Base-by-base conservation (phyloP, 305 asterid genomes). In the Fraxinus dipetala region DNA sequence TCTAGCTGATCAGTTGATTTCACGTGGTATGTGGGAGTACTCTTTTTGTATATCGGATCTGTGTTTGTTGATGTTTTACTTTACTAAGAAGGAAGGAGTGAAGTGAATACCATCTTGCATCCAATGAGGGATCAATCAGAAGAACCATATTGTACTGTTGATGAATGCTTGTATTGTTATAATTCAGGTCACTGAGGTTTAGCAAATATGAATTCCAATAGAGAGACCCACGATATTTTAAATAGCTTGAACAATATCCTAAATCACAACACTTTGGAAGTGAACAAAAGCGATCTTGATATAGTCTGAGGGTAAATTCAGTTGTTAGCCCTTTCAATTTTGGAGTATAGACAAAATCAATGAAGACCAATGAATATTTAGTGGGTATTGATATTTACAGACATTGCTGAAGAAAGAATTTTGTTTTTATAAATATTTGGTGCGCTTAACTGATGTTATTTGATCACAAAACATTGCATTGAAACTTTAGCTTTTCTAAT, bases 1-100 rank as follows among this genome's bases (percentile, higher is more conserved):
- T 77, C 91, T 95, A 78, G 96, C 93, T 81, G 85, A 84, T 85
- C 98, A 94, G 87, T 85, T 95, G 87, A 90, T 94, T 85, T 87
- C 96, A 83, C 92, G 79, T 76, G 98, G 98, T 95, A 89, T 84
- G 82, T 80, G 45, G 78, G 36, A 38, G 79, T 32, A 83, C 69
- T 72, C 70, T 85, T 36, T 80, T 78, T 77, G 70, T 78, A 75
- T 34, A 81, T 14, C 61, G 54, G 75, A 83, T 63, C 76, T 70
- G 24, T 56, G 31, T 54, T 28, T 22, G 3, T 73, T 32, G 82
- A 28, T 73, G 72, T 63, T 48, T 79, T 38, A 48, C 30, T 70
- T 72, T n/a, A 72, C 48, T 31, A 8, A 34, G 51, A n/a, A 34
- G 30, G 48, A 70, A 30, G 76, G 40, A 70, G 26, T 70, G 72